These are phyloP conservation scores for Dactylellina cionopaga DNA, from an alignment of 2,329 filamentous ascomycete species.

Conservation along the genomic window DNA sequence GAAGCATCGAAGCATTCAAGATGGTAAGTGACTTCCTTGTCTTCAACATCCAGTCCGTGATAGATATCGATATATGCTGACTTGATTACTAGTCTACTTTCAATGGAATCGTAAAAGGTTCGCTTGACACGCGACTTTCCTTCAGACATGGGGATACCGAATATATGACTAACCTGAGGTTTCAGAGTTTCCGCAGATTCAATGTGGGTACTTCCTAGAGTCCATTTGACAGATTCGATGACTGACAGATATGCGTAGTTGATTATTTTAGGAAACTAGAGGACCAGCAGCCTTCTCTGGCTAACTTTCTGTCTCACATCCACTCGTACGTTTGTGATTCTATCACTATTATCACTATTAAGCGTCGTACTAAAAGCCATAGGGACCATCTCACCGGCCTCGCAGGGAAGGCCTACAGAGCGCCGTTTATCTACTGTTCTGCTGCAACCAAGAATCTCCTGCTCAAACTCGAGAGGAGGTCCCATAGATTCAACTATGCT, in stretches of 20 bases:
- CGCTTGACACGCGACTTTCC: neutral
- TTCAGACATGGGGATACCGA: neutral
- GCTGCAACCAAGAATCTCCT: conserved; percentile 81
- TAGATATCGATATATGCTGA: neutral
- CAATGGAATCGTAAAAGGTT: conserved; percentile 70
- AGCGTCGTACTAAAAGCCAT: neutral
- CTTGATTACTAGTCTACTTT: conserved; percentile 74
- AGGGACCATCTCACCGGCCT: conserved; percentile 87
- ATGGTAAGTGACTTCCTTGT: conserved; percentile 16
- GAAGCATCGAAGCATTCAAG: neutral
- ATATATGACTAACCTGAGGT: neutral
- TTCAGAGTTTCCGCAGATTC: conserved; percentile 80
- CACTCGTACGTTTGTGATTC: conserved; percentile 65
- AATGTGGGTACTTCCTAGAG: conserved; percentile 64
- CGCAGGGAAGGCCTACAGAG: conserved; percentile 71
- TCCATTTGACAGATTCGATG: neutral
- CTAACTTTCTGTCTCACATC: conserved; percentile 90
- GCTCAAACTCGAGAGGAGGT: conserved; percentile 79
- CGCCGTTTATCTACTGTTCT: conserved; percentile 91
- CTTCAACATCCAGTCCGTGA: neutral
- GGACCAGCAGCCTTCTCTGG: conserved; percentile 70
- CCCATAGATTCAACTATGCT: conserved; percentile 82
- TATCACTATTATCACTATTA: neutral
- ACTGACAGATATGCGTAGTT: conserved; percentile 65
- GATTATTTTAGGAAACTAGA: conserved; percentile 78